Percentiles rank a stretch among this genome's conserved stretches.
phyloP scores from a whole-genome alignment of 768 basidiomycete genomes.

The Mycena sanguinolenta region DNA sequence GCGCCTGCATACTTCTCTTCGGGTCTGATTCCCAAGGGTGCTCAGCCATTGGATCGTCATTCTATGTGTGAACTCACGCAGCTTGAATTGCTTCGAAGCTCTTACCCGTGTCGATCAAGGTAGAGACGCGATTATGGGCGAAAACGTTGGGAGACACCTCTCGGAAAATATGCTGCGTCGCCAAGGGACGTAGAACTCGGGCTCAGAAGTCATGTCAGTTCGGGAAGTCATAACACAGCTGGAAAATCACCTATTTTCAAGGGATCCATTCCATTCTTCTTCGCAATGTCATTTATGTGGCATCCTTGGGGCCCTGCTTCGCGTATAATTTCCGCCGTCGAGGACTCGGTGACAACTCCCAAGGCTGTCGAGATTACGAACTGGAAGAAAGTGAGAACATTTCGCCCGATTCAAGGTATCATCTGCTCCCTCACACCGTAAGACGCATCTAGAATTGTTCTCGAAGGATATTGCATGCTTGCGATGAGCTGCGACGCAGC shows the following conservation, averaged over 20 bases:
- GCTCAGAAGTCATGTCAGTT: slow-evolving; percentile 26
- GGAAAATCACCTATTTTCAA: slow-evolving; percentile 42
- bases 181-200: slow-evolving; percentile 44
- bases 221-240: not conserved
- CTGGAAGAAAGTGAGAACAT: slow-evolving; percentile 25
- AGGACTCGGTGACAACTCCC: slow-evolving; percentile 39
- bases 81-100: slow-evolving; percentile 11
- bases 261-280: slow-evolving; percentile 38
- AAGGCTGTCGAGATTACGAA: slow-evolving; percentile 37
- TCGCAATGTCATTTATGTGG: slow-evolving; percentile 49
- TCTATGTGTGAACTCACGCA: not conserved
- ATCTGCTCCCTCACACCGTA: not conserved
- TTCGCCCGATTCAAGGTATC: not conserved
- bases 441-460: slow-evolving; percentile 22
- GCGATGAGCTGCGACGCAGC: slow-evolving; percentile 43
- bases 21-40: slow-evolving; percentile 17
- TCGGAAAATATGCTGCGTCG: slow-evolving; percentile 45
- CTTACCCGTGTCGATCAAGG: slow-evolving; percentile 35
- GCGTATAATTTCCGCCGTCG: slow-evolving; percentile 46
- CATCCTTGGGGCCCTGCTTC: slow-evolving; percentile 47
- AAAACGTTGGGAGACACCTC: slow-evolving; percentile 48
- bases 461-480: slow-evolving; percentile 33
- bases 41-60: not conserved
- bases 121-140: slow-evolving; percentile 41
- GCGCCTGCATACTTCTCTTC: slow-evolving; percentile 23